phyloP scores from a whole-genome alignment of 2,329 filamentous ascomycete genomes.

The Fusarium austroafricanum region DNA sequence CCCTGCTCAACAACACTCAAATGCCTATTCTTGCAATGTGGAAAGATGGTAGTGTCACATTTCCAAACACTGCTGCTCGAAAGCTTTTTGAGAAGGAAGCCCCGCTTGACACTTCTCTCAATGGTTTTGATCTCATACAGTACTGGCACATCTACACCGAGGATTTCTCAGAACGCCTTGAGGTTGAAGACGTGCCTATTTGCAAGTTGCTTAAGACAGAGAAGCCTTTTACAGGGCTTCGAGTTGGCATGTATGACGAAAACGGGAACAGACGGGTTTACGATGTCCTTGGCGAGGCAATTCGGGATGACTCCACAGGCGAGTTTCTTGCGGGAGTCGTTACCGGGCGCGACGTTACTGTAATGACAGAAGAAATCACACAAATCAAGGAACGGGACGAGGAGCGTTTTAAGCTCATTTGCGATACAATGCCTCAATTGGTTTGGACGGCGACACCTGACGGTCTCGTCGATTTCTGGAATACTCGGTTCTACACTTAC shows the following conservation, averaged over 20 bases:
- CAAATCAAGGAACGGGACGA: slow-evolving; percentile 78
- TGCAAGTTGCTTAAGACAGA: slow-evolving; percentile 71
- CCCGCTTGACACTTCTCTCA: slow-evolving; percentile 54
- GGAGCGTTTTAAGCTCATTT: slow-evolving; percentile 79
- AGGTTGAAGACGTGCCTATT: slow-evolving; percentile 73
- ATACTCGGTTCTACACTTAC: slow-evolving; percentile 82
- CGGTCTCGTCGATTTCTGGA: slow-evolving; percentile 78
- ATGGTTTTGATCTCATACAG: slow-evolving; percentile 67
- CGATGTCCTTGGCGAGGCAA: slow-evolving; percentile 74
- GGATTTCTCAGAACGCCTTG: slow-evolving; percentile 71
- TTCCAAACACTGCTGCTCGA: slow-evolving; percentile 76
- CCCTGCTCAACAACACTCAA: slow-evolving; percentile 78
- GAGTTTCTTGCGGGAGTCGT: slow-evolving; percentile 81
- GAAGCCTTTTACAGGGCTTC: slow-evolving; percentile 66
- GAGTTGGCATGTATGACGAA: slow-evolving; percentile 72
- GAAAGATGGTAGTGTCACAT: slow-evolving; percentile 79
- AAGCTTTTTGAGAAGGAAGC: slow-evolving; percentile 60
- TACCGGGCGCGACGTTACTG: slow-evolving; percentile 78
- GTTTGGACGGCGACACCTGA: slow-evolving; percentile 79
- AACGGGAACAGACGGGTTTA: slow-evolving; percentile 66
- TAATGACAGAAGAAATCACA: slow-evolving; percentile 74
- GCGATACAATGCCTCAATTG: slow-evolving; percentile 77
- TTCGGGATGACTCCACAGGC: slow-evolving; percentile 73
- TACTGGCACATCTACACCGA: slow-evolving; percentile 73
- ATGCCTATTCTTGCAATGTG: slow-evolving; percentile 84